phyloP scores from a whole-genome alignment of 495 filamentous ascomycete genomes.

The Hyaloscypha hepaticicola region DNA sequence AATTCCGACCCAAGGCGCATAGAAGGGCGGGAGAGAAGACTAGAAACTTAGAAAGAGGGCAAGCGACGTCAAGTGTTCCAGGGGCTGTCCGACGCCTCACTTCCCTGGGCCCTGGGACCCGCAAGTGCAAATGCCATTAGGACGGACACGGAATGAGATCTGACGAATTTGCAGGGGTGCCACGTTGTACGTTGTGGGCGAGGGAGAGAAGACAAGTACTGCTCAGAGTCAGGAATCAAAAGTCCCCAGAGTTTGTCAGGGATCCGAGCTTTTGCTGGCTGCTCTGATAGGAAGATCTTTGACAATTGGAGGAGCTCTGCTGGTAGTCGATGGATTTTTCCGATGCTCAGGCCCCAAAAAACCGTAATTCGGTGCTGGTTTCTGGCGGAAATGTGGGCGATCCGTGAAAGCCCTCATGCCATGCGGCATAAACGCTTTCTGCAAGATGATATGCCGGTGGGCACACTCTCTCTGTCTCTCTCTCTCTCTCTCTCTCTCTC shows the following conservation, averaged over 20 bases:
- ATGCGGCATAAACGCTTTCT: neutral
- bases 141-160: conserved; percentile 14
- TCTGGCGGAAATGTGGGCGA: neutral
- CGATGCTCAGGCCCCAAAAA: neutral
- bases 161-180: conserved; percentile 15
- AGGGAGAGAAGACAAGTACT: too few species aligned
- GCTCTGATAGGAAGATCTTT: too few species aligned
- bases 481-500: too few species aligned
- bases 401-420: neutral
- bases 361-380: too few species aligned
- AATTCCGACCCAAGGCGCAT: neutral
- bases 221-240: neutral
- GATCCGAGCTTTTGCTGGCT: too few species aligned
- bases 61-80: too few species aligned
- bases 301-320: neutral
- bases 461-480: too few species aligned
- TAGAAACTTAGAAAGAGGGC: neutral
- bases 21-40: neutral
- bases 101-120: neutral
- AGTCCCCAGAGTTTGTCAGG: too few species aligned
- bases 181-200: neutral
- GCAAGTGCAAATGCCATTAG: conserved; percentile 15
- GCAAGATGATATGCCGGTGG: neutral
- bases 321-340: neutral
- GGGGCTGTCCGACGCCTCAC: neutral